Percentiles rank a stretch among this genome's conserved stretches.
Conservation (phyloP, 2,329 filamentous ascomycete species). For the Diaporthe humulicola region DNA sequence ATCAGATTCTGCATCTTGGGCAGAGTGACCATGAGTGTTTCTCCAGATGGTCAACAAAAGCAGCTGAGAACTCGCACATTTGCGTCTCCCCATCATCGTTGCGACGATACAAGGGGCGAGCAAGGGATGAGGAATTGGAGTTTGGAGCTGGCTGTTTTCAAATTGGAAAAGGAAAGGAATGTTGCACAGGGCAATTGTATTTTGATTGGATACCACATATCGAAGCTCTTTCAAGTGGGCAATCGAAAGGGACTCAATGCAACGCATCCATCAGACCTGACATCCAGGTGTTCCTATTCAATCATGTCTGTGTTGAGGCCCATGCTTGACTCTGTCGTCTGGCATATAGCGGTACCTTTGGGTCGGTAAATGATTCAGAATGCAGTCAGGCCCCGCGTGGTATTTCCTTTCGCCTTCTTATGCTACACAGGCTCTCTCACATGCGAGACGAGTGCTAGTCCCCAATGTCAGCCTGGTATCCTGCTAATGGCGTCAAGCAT, state of each 20-base stretch:
- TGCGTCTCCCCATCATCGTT: background rate
- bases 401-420: background rate
- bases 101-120: background rate
- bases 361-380: background rate
- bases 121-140: background rate
- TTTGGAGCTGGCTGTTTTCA: conserved; percentile 9
- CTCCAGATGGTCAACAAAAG: background rate
- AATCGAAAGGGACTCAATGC: background rate
- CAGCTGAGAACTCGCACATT: background rate
- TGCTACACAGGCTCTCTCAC: background rate
- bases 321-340: background rate
- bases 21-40: background rate
- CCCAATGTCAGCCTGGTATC: background rate
- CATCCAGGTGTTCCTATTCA: background rate
- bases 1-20: background rate
- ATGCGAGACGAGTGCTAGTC: background rate
- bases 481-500: background rate
- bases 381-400: background rate
- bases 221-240: background rate
- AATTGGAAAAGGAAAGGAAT: background rate
- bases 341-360: background rate
- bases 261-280: too few relatives aligned
- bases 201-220: background rate
- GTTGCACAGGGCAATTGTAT: background rate
- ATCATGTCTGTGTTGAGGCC: background rate